Base-by-base conservation (phyloP, 768 basidiomycete species). In the Rhizopogon vinicolor region DNA sequence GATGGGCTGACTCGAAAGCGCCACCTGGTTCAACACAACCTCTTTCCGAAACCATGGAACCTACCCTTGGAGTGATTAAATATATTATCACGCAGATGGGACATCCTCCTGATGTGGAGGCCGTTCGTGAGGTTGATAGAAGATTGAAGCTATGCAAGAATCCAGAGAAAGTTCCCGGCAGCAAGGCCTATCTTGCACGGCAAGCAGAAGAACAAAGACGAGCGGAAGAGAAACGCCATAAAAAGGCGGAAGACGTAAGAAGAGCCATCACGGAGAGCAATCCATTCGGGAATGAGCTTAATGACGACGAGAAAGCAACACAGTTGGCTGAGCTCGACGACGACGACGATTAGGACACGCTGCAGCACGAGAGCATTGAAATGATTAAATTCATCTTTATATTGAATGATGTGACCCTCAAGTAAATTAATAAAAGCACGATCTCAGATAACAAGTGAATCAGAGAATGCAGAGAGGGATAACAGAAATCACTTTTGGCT, bases 161-260 rank as follows among this genome's bases (percentile, higher is more conserved):
- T 64, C 97, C 97, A 5, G 94, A 96, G 71, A 97, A 95, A 70
- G 86, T 96, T 5, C 84, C 86, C 12, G 94, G 93, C n/a, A 96
- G 86, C 58, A 86, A 83, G 57, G 88, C 91, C 3, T 93, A 88
- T 68, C 68, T 86, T 25, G 81, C 82, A 19, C 85, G 84, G 66
- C 85, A 83, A 60, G 82, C 77, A n/a, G 86, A 84, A 61, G 84
- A 85, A 54, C 89, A 91, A 62, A 81, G 74, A 52, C 80, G 78
- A 63, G 86, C 85, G 2, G 83, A 83, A 58, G 82, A 80, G 57
- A 93, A 89, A 68, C 76, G 91, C 54, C 78, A 68, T 43, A 81
- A 79, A 62, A 89, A 87, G 63, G 84, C 81, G 14, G 72, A 70
- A 25, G 77, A 82, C 31, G 64, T 73, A 9, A 73, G 76, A 44